Base-by-base conservation (phyloP, 2,329 filamentous ascomycete species). In the Sporothrix luriei region DNA sequence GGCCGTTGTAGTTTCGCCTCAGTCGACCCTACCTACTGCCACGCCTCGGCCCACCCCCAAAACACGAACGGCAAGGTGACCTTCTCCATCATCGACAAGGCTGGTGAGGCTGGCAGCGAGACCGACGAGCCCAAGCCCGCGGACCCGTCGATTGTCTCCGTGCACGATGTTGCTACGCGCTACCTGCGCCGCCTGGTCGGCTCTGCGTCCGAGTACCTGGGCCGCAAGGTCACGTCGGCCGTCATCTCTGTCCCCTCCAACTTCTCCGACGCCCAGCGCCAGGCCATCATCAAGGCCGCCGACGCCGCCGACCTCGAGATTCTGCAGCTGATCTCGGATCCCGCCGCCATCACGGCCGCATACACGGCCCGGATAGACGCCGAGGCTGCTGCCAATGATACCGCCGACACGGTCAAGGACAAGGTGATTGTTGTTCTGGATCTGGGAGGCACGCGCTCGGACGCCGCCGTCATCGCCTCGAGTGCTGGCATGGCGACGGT, bases 401-500 rank as follows among this genome's bases (percentile, higher is more conserved):
- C 93, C 72, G 91, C 93, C 75, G 87, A 88, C 52, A 84, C 88
- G 74, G 79, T 91, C 65, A 83, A 89, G 74, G 95, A 99, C 84
- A 97, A 97, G 87, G 88, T 91, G 73, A 83, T 97, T 69, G 90
- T 98, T 5, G 93, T 99, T 26, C 93, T 92, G 71, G 95, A 99
- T 77, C 85, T 99, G 61, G 95, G 95, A 76, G 94, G 93, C 74
- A 97, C 92, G 67, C 90, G 94, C 75, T 96, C 93, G 33, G 95
- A 99, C 79, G 91, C 97, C 69, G 88, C 94, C 55, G 91, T 99
- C 65, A 84, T 99, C 73, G 92, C 94, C 73, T 97, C 92, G 76
- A 89, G 94, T 79, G 93, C 93, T 73, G 95, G 95, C 78, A 94
- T 98, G 84, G 98, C 98, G 86, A 97, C 93, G 71, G 89, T 97